Percentiles rank a stretch among this genome's conserved stretches.
Evolutionary conservation across 2,329 filamentous ascomycete genomes (phyloP).

Genomic region (Aureobasidium sp.): DNA sequence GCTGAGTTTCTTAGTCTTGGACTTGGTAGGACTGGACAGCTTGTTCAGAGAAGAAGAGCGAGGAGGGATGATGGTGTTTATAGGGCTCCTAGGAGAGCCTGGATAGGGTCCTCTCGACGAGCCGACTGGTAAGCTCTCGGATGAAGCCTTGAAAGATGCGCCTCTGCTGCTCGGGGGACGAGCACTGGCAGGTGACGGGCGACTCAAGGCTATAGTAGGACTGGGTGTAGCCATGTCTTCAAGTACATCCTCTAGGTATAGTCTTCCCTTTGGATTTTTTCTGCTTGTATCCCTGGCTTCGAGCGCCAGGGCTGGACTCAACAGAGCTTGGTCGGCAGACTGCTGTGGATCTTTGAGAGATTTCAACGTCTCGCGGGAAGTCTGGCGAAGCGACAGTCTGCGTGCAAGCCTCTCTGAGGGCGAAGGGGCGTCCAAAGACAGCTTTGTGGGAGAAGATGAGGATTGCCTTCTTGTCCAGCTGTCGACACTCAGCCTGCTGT

Average conservation of each 20-base stretch:
- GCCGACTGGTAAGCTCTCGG: not conserved
- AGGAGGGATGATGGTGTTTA: not conserved
- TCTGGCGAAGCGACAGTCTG: not conserved
- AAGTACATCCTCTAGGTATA: slow-evolving; percentile 24
- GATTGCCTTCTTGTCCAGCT: slow-evolving; percentile 25
- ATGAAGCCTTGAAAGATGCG: not conserved
- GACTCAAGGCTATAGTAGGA: not conserved
- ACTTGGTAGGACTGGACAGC: not conserved
- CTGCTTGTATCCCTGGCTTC: not conserved
- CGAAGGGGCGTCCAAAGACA: slow-evolving; percentile 19
- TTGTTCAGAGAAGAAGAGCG: slow-evolving; percentile 10
- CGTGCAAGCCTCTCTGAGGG: not conserved
- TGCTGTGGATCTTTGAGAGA: slow-evolving; percentile 1
- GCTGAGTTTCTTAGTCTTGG: slow-evolving; percentile 4
- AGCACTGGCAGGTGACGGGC: not conserved
- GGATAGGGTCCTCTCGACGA: not conserved
- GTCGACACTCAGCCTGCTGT: slow-evolving; percentile 24
- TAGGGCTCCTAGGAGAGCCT: not conserved
- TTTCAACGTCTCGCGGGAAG: not conserved
- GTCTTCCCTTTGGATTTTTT: slow-evolving; percentile 30
- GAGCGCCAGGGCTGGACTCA: not conserved
- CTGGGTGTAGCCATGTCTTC: slow-evolving; percentile 18
- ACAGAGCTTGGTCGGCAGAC: slow-evolving; percentile 4
- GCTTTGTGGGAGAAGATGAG: slow-evolving; percentile 17
- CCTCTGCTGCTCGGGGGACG: slow-evolving; percentile 1